Percentiles rank a stretch among this genome's conserved stretches.
These are phyloP conservation scores for Rhytidiadelphus loreus DNA, from an alignment of 225 moss, liverwort and hornwort species.

Conservation along the genomic window DNA sequence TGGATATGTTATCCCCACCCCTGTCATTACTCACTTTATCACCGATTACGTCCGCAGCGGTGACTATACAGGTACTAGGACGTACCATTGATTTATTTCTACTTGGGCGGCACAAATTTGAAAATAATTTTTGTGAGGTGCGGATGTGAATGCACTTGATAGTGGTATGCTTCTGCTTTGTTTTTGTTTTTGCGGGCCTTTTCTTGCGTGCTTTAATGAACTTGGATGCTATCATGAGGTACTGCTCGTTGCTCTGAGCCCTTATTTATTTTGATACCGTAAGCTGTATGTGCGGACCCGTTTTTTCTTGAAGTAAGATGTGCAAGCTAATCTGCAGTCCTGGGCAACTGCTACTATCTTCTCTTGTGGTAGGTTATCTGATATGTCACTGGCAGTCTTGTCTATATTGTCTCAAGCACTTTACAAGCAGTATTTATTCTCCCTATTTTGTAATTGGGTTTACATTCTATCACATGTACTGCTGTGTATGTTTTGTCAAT, in stretches of 20 bases:
- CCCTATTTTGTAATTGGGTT: background rate
- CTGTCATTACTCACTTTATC: conserved; percentile 95
- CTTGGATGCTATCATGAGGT: background rate
- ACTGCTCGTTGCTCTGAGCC: background rate
- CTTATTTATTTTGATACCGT: background rate
- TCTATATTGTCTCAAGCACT: background rate
- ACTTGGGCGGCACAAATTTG: background rate
- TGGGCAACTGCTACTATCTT: background rate
- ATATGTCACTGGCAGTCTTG: background rate
- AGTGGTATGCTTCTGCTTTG: background rate
- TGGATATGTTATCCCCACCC: conserved; percentile 97
- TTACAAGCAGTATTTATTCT: background rate
- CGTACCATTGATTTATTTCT: background rate
- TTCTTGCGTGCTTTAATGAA: background rate
- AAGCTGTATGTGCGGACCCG: background rate
- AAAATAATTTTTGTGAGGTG: background rate
- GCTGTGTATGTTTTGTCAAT: background rate
- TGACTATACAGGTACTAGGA: conserved; percentile 75
- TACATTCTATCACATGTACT: background rate
- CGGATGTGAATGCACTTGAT: background rate
- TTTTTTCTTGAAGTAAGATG: background rate
- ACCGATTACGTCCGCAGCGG: conserved; percentile 82
- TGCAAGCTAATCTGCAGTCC: background rate
- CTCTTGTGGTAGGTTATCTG: background rate
- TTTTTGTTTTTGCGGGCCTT: background rate